A percentile compares a stretch with the other conserved stretches of the same genome.
Conservation (phyloP, 495 filamentous ascomycete genomes). For the Aspergillus sclerotioniger region DNA sequence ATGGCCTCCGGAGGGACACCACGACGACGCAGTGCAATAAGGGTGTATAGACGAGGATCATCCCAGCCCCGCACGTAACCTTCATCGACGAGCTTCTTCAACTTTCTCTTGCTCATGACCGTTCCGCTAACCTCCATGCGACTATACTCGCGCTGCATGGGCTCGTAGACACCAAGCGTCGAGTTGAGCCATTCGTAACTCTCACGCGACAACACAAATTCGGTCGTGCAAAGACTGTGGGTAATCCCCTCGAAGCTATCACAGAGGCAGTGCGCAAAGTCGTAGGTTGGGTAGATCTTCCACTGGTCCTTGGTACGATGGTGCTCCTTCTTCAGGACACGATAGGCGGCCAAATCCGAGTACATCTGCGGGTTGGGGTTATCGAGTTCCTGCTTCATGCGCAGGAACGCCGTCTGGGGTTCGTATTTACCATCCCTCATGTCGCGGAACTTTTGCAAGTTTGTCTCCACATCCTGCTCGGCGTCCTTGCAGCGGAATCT, state of each 20-base stretch:
- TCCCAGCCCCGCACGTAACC: slow-evolving; percentile 80
- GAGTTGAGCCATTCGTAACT: slow-evolving; percentile 89
- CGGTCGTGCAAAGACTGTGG: slow-evolving; percentile 85
- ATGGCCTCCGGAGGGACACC: slow-evolving; percentile 87
- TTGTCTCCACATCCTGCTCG: slow-evolving; percentile 69
- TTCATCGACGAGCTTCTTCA: slow-evolving; percentile 71
- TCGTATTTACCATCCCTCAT: slow-evolving; percentile 93
- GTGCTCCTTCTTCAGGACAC: slow-evolving; percentile 67
- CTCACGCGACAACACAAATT: slow-evolving; percentile 71
- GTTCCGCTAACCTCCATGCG: slow-evolving; percentile 79
- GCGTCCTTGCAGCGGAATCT: slow-evolving; percentile 80
- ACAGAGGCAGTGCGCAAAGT: slow-evolving; percentile 80
- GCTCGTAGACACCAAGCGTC: slow-evolving; percentile 71
- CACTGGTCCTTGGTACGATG: slow-evolving; percentile 71
- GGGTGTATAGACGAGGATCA: slow-evolving; percentile 83
- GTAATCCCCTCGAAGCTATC: slow-evolving; percentile 87
- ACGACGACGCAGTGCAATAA: slow-evolving; percentile 78
- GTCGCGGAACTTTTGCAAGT: slow-evolving; percentile 75
- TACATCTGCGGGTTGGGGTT: slow-evolving; percentile 67
- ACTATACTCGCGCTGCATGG: slow-evolving; percentile 81
- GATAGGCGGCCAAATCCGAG: slow-evolving; percentile 69
- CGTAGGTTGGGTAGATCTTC: slow-evolving; percentile 88
- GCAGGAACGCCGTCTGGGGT: slow-evolving; percentile 79
- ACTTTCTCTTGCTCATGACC: slow-evolving; percentile 79
- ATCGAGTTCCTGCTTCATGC: slow-evolving; percentile 74